Conservation (phyloP, 1,284 basidiomycete genomes). For the Irpex lacteus region DNA sequence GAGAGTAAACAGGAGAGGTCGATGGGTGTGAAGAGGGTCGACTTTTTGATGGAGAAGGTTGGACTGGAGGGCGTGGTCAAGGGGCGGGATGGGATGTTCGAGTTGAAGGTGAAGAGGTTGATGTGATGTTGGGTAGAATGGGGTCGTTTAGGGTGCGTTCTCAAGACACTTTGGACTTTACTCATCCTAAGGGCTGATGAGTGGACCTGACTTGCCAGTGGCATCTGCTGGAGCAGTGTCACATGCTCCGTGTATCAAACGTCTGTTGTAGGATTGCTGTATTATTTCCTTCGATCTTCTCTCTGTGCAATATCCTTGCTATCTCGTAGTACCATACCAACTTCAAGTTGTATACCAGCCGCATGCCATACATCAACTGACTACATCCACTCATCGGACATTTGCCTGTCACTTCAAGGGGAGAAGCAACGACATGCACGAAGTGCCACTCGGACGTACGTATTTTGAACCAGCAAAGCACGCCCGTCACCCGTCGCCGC, state of each 20-base stretch:
- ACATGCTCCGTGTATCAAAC: neutral
- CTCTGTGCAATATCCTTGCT: neutral
- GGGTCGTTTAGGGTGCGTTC: too few relatives aligned
- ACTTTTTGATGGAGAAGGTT: conserved; percentile 30
- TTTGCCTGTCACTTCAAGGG: neutral
- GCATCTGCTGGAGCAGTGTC: neutral
- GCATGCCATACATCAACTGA: neutral
- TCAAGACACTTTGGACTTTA: too few relatives aligned
- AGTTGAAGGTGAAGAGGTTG: conserved; percentile 29
- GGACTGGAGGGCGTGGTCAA: conserved; percentile 29
- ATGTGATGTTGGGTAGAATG: neutral
- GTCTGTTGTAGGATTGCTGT: neutral
- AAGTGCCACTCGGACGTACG: neutral
- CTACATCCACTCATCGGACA: neutral
- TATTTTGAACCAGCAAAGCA: neutral
- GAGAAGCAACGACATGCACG: neutral
- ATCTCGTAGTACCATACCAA: conserved; percentile 1
- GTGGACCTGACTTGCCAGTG: too few relatives aligned
- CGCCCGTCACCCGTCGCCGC: too few relatives aligned
- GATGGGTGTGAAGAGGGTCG: conserved; percentile 28
- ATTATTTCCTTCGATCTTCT: neutral
- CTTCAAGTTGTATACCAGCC: neutral
- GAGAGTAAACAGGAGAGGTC: conserved; percentile 20
- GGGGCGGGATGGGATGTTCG: conserved; percentile 30
- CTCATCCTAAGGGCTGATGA: too few relatives aligned